A percentile compares a stretch with the other conserved stretches of the same genome.
Conservation (phyloP, 2,329 filamentous ascomycete genomes). For the Emericellopsis atlantica region DNA sequence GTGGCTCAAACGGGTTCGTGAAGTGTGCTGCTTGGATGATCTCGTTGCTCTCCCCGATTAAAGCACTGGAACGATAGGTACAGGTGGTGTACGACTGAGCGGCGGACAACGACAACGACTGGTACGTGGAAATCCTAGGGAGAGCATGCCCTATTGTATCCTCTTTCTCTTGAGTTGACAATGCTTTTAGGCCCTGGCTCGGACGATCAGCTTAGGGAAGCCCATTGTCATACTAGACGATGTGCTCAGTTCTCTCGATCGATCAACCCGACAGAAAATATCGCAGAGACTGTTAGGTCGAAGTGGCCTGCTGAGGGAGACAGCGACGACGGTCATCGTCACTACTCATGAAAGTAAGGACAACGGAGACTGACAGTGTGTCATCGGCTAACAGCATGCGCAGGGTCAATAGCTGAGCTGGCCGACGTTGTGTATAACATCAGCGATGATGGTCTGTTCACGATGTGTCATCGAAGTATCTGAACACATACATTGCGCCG, state of each 20-base stretch:
- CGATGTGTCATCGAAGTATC: too few relatives aligned
- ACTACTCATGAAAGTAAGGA: conserved; percentile 19
- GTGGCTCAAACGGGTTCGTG: conserved; percentile 16
- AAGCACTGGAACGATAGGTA: conserved; percentile 12
- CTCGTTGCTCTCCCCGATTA: conserved; percentile 8
- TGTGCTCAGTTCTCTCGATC: conserved; percentile 25
- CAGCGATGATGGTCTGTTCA: conserved; percentile 7
- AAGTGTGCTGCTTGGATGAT: conserved; percentile 19
- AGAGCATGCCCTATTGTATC: neutral
- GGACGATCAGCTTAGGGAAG: conserved; percentile 17
- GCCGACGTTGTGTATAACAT: conserved; percentile 7
- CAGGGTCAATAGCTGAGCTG: too few relatives aligned
- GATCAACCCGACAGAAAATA: conserved; percentile 25
- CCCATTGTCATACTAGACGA: conserved; percentile 23
- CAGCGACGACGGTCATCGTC: conserved; percentile 15
- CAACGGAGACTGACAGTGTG: neutral
- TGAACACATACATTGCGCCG: too few relatives aligned
- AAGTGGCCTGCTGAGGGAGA: conserved; percentile 18
- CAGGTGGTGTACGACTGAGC: conserved; percentile 19
- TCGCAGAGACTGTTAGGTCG: conserved; percentile 23
- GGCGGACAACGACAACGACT: conserved; percentile 21
- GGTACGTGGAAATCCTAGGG: conserved; percentile 7
- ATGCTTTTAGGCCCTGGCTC: conserved; percentile 13
- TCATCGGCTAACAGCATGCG: neutral
- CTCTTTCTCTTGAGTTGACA: too few relatives aligned